Evolutionary conservation across 495 filamentous ascomycete species (phyloP).

Genomic region (Trichoderma asperelloides): DNA sequence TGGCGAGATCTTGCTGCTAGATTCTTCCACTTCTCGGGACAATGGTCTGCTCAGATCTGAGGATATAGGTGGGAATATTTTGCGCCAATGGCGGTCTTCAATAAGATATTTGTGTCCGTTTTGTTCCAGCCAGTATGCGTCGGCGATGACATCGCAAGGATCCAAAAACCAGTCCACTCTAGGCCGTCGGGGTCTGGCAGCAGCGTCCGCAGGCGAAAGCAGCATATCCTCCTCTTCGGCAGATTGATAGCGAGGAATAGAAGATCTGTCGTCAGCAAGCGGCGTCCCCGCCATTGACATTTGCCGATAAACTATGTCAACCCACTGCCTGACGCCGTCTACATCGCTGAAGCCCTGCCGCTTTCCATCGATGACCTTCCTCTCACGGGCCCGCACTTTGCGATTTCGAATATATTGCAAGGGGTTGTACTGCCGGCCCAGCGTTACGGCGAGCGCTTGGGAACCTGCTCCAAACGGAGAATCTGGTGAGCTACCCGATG

Average conservation of each 20-base stretch:
- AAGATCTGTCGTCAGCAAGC: conserved; percentile 36
- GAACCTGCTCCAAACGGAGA: conserved; percentile 3
- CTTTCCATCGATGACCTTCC: conserved; percentile 58
- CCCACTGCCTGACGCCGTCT: conserved; percentile 60
- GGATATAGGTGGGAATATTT: conserved; percentile 48
- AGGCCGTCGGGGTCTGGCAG: conserved; percentile 48
- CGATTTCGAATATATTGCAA: conserved; percentile 82
- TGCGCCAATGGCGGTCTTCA: conserved; percentile 62
- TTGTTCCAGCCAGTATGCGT: conserved; percentile 78
- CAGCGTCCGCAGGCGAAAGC: conserved; percentile 22
- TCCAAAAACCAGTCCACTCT: conserved; percentile 72
- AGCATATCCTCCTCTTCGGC: conserved; percentile 27
- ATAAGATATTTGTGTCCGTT: conserved; percentile 63
- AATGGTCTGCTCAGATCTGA: conserved; percentile 15
- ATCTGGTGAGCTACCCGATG: neutral
- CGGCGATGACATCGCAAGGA: conserved; percentile 73
- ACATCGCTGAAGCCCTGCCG: conserved; percentile 70
- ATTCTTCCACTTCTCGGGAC: conserved; percentile 11
- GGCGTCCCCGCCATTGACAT: conserved; percentile 25
- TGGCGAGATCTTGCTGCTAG: neutral
- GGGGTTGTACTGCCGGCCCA: conserved; percentile 70
- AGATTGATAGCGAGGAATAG: conserved; percentile 47
- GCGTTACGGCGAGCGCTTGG: conserved; percentile 12
- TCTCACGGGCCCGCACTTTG: conserved; percentile 64
- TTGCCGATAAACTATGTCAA: conserved; percentile 54